A percentile compares a stretch with the other conserved stretches of the same genome.
phyloP scores from a whole-genome alignment of 495 filamentous ascomycete genomes.

The Penicillium roqueforti region DNA sequence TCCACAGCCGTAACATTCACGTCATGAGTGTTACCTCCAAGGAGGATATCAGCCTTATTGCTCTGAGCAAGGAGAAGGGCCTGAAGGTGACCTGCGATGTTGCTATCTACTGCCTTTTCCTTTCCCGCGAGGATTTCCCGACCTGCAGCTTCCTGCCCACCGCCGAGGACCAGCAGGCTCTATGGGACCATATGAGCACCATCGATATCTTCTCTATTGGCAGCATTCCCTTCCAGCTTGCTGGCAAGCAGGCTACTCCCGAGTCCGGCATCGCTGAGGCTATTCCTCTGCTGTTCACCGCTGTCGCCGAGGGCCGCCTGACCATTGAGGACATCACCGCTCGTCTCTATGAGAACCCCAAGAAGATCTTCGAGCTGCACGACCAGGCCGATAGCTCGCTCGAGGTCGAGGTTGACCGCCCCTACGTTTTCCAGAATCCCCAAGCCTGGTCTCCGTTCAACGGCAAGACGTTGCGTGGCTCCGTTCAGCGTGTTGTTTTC shows the following conservation, averaged over 20 bases:
- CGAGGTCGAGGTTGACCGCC: slow-evolving; percentile 70
- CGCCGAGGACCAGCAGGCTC: slow-evolving; percentile 64
- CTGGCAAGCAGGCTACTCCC: slow-evolving; percentile 54
- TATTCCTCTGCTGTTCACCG: slow-evolving; percentile 72
- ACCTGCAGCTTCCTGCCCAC: slow-evolving; percentile 65
- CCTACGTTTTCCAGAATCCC: slow-evolving; percentile 54
- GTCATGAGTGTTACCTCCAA: slow-evolving; percentile 78
- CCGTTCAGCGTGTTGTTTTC: slow-evolving; percentile 76
- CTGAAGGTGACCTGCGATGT: slow-evolving; percentile 84
- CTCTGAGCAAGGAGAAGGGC: slow-evolving; percentile 77
- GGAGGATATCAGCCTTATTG: slow-evolving; percentile 77
- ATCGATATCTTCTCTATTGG: slow-evolving; percentile 85
- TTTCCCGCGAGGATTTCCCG: slow-evolving; percentile 71
- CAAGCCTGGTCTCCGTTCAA: slow-evolving; percentile 70
- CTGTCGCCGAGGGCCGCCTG: slow-evolving; percentile 69
- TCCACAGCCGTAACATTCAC: slow-evolving; percentile 80
- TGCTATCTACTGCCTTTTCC: slow-evolving; percentile 74
- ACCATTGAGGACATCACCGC: slow-evolving; percentile 68
- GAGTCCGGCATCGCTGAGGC: slow-evolving; percentile 70
- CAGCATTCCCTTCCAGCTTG: slow-evolving; percentile 77
- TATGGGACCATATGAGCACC: slow-evolving; percentile 72
- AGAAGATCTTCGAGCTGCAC: slow-evolving; percentile 81
- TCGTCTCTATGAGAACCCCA: slow-evolving; percentile 75
- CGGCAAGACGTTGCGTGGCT: slow-evolving; percentile 65
- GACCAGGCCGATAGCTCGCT: slow-evolving; percentile 71